A percentile compares a stretch with the other conserved stretches of the same genome.
These are phyloP conservation scores for Alternaria triticimaculans DNA, from an alignment of 2,329 filamentous ascomycete genomes.

Conservation along the genomic window DNA sequence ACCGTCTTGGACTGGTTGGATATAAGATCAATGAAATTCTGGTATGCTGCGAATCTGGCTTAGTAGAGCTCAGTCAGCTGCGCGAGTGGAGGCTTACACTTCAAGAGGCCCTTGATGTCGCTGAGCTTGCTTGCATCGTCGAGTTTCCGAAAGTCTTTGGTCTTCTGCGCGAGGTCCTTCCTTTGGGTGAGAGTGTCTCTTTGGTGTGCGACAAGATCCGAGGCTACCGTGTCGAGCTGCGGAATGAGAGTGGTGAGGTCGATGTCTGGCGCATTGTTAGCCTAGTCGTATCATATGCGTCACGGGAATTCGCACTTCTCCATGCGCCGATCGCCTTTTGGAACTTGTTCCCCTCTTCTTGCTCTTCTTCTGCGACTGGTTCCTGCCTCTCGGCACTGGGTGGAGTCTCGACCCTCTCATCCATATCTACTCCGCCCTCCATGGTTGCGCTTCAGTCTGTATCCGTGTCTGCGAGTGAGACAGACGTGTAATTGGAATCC, in stretches of 20 bases:
- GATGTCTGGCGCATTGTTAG: constrained; percentile 67
- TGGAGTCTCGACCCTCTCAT: constrained; percentile 22
- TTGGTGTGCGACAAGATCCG: constrained; percentile 91
- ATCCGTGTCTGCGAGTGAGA: not conserved
- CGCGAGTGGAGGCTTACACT: constrained; percentile 62
- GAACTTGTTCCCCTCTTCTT: constrained; percentile 81
- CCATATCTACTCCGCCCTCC: constrained; percentile 46
- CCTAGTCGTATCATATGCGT: not conserved
- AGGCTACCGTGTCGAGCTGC: constrained; percentile 89
- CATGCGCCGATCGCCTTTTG: constrained; percentile 95
- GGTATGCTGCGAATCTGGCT: constrained; percentile 72
- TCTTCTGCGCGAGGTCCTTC: constrained; percentile 98
- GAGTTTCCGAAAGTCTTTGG: constrained; percentile 94
- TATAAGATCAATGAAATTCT: constrained; percentile 94
- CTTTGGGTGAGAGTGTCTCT: constrained; percentile 94
- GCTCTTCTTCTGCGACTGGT: constrained; percentile 11
- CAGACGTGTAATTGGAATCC: not conserved
- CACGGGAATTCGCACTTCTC: constrained; percentile 70
- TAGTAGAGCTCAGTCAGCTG: constrained; percentile 15
- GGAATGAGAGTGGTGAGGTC: constrained; percentile 84
- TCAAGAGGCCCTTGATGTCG: constrained; percentile 88
- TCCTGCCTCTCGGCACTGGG: constrained; percentile 7
- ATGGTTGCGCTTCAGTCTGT: constrained; percentile 25
- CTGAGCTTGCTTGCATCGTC: constrained; percentile 85
- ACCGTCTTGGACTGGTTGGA: constrained; percentile 96